Evolutionary conservation across 495 filamentous ascomycete species (phyloP).

Genomic region (Talaromyces wortmannii): DNA sequence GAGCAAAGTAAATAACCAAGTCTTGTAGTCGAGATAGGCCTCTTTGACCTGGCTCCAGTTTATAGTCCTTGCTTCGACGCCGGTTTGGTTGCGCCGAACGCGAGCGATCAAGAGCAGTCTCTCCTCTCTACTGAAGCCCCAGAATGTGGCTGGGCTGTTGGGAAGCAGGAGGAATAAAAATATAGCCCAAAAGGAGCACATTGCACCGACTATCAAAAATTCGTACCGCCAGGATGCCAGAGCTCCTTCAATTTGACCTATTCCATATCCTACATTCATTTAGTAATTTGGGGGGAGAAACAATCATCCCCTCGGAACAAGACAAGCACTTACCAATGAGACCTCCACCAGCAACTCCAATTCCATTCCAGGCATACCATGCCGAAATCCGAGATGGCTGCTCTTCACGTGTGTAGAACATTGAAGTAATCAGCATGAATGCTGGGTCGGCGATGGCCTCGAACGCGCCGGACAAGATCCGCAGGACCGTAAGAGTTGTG

Average conservation of each 20-base stretch:
- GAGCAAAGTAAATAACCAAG: constrained; percentile 32
- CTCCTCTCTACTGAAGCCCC: constrained; percentile 29
- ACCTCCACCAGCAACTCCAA: constrained; percentile 40
- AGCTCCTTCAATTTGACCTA: constrained; percentile 24
- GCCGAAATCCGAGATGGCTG: constrained; percentile 8
- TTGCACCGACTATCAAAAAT: constrained; percentile 24
- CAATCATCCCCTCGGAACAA: not conserved
- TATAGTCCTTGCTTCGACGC: constrained; percentile 46
- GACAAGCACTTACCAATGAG: not conserved
- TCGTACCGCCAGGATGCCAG: constrained; percentile 25
- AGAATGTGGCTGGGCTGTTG: constrained; percentile 38
- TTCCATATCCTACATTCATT: constrained; percentile 30
- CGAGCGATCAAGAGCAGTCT: constrained; percentile 44
- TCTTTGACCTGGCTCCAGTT: constrained; percentile 43
- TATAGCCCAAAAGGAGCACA: constrained; percentile 29
- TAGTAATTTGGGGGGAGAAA: not conserved
- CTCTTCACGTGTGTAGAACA: constrained; percentile 8
- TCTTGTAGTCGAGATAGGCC: constrained; percentile 39
- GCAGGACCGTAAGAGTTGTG: constrained; percentile 16
- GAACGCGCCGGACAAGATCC: constrained; percentile 26
- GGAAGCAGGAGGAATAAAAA: constrained; percentile 39
- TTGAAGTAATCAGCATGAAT: constrained; percentile 16
- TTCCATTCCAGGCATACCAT: constrained; percentile 26
- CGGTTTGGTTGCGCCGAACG: constrained; percentile 45
- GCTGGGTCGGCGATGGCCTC: constrained; percentile 20